Percentiles rank a stretch among this genome's conserved stretches.
phyloP scores from a whole-genome alignment of 129 eudicot genomes.

The Pittosporum tobira region DNA sequence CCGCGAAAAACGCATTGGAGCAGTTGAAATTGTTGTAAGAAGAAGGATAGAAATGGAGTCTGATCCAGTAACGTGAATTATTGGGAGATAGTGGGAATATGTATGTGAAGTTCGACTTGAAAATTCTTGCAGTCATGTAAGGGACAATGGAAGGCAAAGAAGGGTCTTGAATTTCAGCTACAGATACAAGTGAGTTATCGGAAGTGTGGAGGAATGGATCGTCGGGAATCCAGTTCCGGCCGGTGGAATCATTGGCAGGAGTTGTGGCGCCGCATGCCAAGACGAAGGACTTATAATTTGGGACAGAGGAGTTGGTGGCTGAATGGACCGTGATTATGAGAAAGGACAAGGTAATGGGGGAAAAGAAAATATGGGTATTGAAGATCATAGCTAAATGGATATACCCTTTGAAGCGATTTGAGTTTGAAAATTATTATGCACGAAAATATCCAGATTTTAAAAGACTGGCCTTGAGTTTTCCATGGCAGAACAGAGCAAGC shows the following conservation, averaged over 20 bases:
- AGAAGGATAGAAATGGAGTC: constrained; percentile 45
- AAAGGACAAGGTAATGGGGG: neutral
- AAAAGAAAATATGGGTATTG: constrained; percentile 11
- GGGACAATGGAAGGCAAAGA: constrained; percentile 43
- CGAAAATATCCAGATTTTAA: neutral
- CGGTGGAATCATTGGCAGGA: constrained; percentile 21
- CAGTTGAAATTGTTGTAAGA: constrained; percentile 16
- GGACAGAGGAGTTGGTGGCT: neutral
- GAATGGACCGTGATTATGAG: constrained; percentile 9
- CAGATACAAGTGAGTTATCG: constrained; percentile 3
- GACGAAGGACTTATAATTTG: constrained; percentile 14
- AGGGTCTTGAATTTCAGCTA: constrained; percentile 44
- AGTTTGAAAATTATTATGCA: neutral
- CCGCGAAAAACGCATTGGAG: constrained; percentile 25
- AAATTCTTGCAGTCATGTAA: constrained; percentile 41
- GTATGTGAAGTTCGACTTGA: constrained; percentile 24
- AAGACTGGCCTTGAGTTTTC: constrained; percentile 1
- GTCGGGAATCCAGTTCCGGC: constrained; percentile 41
- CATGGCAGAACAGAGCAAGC: neutral
- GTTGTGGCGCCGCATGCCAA: constrained; percentile 30
- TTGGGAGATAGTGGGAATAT: constrained; percentile 23
- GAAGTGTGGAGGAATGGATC: constrained; percentile 16
- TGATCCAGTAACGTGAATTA: constrained; percentile 19
- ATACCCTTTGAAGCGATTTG: constrained; percentile 9
- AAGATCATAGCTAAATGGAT: constrained; percentile 11